Percentiles rank a stretch among this genome's conserved stretches.
Evolutionary conservation across 805 yeast species (phyloP).

Genomic region (Ogataea methanolica): DNA sequence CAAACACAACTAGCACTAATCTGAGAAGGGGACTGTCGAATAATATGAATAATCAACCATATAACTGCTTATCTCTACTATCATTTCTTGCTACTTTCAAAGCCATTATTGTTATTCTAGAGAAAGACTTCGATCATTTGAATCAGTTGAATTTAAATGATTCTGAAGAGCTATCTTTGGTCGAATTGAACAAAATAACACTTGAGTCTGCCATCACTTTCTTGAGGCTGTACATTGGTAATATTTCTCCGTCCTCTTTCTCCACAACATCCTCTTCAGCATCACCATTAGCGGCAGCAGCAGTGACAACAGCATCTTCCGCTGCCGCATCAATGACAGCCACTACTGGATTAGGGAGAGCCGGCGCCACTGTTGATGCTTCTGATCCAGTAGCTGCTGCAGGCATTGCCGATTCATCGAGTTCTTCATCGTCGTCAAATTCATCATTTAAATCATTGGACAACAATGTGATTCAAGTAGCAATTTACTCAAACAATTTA

Average conservation of each 20-base stretch:
- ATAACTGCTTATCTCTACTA: slow-evolving; percentile 24
- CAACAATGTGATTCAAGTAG: no score
- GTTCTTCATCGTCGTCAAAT: no score
- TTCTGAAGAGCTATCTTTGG: not conserved
- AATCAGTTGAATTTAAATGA: not conserved
- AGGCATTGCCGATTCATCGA: no score
- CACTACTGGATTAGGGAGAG: not conserved
- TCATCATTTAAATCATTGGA: no score
- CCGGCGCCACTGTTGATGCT: not conserved
- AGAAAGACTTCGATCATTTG: slow-evolving; percentile 14
- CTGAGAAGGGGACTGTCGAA: no score
- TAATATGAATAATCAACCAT: not conserved
- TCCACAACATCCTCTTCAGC: not conserved
- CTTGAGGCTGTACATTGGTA: slow-evolving; percentile 22
- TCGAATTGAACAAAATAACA: slow-evolving; percentile 7
- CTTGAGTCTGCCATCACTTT: slow-evolving; percentile 21
- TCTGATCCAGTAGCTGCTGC: not conserved
- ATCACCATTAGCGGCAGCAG: not conserved
- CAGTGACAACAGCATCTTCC: not conserved
- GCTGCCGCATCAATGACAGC: no score
- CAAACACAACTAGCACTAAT: not conserved
- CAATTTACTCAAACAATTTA: no score
- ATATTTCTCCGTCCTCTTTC: slow-evolving; percentile 4
- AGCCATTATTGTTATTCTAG: slow-evolving; percentile 18
- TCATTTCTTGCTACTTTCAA: slow-evolving; percentile 26